Conservation (phyloP, 78 protist species). For the Dictyostelium intermedium region DNA sequence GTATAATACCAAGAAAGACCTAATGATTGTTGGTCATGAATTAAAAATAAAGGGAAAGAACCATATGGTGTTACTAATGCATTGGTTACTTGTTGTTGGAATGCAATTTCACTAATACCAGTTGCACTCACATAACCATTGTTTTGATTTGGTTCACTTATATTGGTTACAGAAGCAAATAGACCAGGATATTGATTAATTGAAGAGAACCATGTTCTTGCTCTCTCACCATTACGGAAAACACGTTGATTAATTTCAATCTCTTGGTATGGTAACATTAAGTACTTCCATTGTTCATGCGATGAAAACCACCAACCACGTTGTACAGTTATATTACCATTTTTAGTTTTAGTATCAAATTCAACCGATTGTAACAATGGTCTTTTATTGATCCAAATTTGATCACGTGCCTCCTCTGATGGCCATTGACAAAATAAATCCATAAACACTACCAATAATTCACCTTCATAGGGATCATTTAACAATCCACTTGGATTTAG, state of each 20-base stretch:
- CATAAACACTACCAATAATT: slow-evolving; percentile 60
- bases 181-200: slow-evolving; percentile 56
- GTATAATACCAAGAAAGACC: slow-evolving; percentile 77
- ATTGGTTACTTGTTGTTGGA: slow-evolving; percentile 24
- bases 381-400: slow-evolving; percentile 75
- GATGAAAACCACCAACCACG: slow-evolving; percentile 81
- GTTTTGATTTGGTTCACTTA: not conserved
- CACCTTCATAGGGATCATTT: slow-evolving; percentile 84
- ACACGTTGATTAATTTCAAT: slow-evolving; percentile 36
- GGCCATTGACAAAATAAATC: slow-evolving; percentile 71
- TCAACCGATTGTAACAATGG: slow-evolving; percentile 1
- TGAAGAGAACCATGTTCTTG: slow-evolving; percentile 66
- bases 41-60: slow-evolving; percentile 69
- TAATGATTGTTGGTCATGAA: not conserved
- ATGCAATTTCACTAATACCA: slow-evolving; percentile 58
- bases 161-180: slow-evolving; percentile 64
- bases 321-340: slow-evolving; percentile 44
- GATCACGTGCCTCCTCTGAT: slow-evolving; percentile 19
- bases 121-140: slow-evolving; percentile 43
- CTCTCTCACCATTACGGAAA: slow-evolving; percentile 72
- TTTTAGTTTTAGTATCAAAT: slow-evolving; percentile 8
- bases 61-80: slow-evolving; percentile 77
- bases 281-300: slow-evolving; percentile 82
- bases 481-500: slow-evolving; percentile 8
- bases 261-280: slow-evolving; percentile 62